Base-by-base conservation (phyloP, 257 asterid species). In the Asclepias syriaca region DNA sequence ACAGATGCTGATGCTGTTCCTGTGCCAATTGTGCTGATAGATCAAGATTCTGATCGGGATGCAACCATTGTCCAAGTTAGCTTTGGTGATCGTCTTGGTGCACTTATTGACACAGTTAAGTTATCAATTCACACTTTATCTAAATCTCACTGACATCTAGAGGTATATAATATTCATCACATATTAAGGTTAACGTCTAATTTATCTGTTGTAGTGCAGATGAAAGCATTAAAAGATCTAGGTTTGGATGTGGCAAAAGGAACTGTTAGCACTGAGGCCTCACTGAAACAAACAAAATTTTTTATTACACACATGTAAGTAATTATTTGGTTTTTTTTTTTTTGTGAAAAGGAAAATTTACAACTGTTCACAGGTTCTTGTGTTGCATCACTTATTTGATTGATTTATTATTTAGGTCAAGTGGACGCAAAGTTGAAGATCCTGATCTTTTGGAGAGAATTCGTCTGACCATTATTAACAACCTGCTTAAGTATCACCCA, bases 11-110 rank as follows among this genome's bases (percentile, higher is more conserved):
- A 82, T 66, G 13, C 59, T 82, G 84, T 91, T 73, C 99, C 99
- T 59, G 82, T 84, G 90, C 99, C 99, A 24, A 84, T 94, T 67
- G 98, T 94, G 75, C 81, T 87, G 81, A 90, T 89, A 69, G 96
- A 89, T 85, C 99, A 94, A 84, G 97, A 91, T 77, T 79, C 94
- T 77, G 90, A 86, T 75, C 84, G 95, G 24, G 93, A 85, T 60
- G 95, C 93, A 81, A 91, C 99, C 48, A 84, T 87, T 24, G 98
- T 91, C 75, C 89, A 94, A 85, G 81, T 94, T 74, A 89, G 98
- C 84, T 94, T 94, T 69, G 99, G 99, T 54, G 98, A 94, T 87
- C 99, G 99, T 64, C 95, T 94, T 32, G 98, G 98, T 72, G 93
- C 96, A 76, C 97, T 94, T 57, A 83, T 88, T 77, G 98, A 94